A percentile compares a stretch with the other conserved stretches of the same genome.
phyloP scores from a whole-genome alignment of 164 flowering plant genomes.

The Pachysandra terminalis region DNA sequence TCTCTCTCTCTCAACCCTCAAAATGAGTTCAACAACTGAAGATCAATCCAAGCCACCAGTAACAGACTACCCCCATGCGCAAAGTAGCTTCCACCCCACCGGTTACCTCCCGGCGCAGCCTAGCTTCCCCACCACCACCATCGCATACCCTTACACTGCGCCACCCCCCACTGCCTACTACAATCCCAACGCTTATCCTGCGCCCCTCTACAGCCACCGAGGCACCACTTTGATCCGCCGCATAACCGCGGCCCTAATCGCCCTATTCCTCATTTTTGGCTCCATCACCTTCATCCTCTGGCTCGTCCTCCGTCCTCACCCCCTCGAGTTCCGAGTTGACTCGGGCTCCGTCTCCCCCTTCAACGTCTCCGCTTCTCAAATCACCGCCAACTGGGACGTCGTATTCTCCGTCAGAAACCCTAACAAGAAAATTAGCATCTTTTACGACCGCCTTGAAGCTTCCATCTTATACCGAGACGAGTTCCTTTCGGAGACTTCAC shows the following conservation, averaged over 20 bases:
- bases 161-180: conserved; percentile 12
- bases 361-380: conserved; percentile 25
- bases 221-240: conserved; percentile 25
- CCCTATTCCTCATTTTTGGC: conserved; percentile 22
- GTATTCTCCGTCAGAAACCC: conserved; percentile 46
- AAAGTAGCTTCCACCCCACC: conserved; percentile 3
- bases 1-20: no score
- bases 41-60: no score
- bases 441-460: conserved; percentile 31
- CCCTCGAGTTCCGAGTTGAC: conserved; percentile 53
- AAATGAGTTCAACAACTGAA: no score
- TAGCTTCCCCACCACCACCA: conserved; percentile 13
- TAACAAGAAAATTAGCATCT: conserved; percentile 51
- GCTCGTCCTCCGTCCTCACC: conserved; percentile 58
- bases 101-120: conserved; percentile 11
- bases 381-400: conserved; percentile 39
- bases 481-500: conserved; percentile 27
- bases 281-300: conserved; percentile 22
- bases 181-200: conserved; percentile 12
- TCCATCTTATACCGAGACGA: conserved; percentile 15
- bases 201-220: conserved; percentile 6
- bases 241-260: conserved; percentile 7
- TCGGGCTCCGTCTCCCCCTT: conserved; percentile 44
- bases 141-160: conserved; percentile 12
- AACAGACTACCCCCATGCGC: conserved; percentile 12